phyloP scores from a whole-genome alignment of 495 filamentous ascomycete genomes.

The Podospora tetraspora region DNA sequence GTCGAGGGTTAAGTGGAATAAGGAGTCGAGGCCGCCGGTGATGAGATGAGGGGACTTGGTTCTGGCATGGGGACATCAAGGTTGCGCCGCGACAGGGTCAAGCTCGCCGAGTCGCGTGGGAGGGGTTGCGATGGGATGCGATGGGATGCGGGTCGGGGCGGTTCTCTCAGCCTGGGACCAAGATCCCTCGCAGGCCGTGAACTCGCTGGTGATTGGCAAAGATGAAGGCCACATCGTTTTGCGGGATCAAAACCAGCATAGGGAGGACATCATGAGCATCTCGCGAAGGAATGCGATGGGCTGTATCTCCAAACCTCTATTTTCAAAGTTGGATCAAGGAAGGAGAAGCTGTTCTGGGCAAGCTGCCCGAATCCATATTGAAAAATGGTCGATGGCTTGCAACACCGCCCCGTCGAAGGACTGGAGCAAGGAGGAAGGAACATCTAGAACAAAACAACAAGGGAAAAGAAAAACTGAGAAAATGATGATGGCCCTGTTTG shows the following conservation, averaged over 20 bases:
- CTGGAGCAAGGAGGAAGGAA: background rate
- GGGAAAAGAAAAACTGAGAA: no score
- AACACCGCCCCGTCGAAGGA: background rate
- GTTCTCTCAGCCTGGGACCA: background rate
- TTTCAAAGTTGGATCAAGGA: background rate
- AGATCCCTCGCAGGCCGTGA: background rate
- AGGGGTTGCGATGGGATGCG: background rate
- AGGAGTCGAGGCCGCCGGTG: slow-evolving; percentile 82
- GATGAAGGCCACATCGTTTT: background rate
- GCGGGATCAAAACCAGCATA: background rate
- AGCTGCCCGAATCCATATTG: background rate
- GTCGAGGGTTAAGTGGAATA: slow-evolving; percentile 90
- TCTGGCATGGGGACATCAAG: background rate
- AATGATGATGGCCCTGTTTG: no score
- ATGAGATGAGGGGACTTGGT: slow-evolving; percentile 58
- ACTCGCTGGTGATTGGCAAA: background rate
- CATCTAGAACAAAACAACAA: background rate
- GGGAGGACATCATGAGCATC: background rate
- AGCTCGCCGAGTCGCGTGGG: background rate
- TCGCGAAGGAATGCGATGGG: background rate
- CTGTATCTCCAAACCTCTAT: background rate
- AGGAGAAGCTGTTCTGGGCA: background rate
- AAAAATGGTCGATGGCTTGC: background rate
- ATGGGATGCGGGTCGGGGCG: background rate
- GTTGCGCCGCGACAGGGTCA: background rate